Evolutionary conservation across 2,329 filamentous ascomycete genomes (phyloP), one percentile per base, ranked within the genome.

Genomic region (Nemania sp.): DNA sequence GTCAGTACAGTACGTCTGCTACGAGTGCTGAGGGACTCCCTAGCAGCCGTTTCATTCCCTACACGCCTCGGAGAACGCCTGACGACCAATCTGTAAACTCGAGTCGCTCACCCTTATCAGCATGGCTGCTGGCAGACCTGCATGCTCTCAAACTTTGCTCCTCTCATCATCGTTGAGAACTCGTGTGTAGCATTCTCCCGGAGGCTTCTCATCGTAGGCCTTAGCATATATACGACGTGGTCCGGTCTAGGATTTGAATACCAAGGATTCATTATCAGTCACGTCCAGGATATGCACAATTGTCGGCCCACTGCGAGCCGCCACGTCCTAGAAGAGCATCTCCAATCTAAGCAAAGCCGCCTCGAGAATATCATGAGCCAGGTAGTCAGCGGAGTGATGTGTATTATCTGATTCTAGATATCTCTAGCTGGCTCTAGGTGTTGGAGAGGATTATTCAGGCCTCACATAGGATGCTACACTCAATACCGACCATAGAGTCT

Each of bases 261-360:
- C 12, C 12, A 55, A 57, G 57, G 52, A 57, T 56, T 39, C 49
- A 20, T 43, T 43, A n/a, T 54, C 53, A 1, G 20, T 59, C 11
- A 54, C 55, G 42, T 37, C 55, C 6, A 52, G 50, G n/a, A 39
- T 62, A 12, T 25, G 55, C 17, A 37, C 39, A 6, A 39, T 62
- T 17, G 21, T 57, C 11, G 47, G 37, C 21, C 32, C 39, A n/a
- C 21, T 51, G 2, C 3, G 51, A 18, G 50, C 32, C 6, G 15
- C 42, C 12, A 40, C 29, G 2, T 53, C 43, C 15, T 54, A 29
- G 9, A 48, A 47, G n/a, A 21, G 18, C 5, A 49, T 59, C 46
- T 10, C 20, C 5, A 32, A 32, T 48, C 25, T 52, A 37, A 12
- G 37, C 20, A 58, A 45, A 32, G 48, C n/a, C 11, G n/a, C 32